A percentile compares a stretch with the other conserved stretches of the same genome.
These are phyloP conservation scores for Lactarius indigo DNA, from an alignment of 768 basidiomycete species.

Conservation along the genomic window DNA sequence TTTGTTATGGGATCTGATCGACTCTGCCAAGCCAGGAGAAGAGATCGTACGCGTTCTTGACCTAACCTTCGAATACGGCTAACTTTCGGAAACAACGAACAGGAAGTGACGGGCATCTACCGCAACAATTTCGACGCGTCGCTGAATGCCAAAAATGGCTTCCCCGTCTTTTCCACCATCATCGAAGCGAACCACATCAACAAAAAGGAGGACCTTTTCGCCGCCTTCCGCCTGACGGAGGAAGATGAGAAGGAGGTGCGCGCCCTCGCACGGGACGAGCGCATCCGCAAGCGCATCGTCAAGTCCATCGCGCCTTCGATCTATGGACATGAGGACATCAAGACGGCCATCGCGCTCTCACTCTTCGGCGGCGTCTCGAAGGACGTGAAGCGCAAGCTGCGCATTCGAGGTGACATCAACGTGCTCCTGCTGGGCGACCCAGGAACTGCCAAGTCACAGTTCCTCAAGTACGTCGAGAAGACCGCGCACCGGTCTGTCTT, in stretches of 20 bases:
- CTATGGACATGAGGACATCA: conserved; percentile 99
- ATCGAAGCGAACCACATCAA: conserved; percentile 98
- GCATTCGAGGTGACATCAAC: conserved; percentile 97
- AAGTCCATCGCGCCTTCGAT: conserved; percentile 99
- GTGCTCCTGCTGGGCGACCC: conserved; percentile 95
- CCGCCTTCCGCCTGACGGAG: conserved; percentile 95
- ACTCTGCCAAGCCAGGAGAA: conserved; percentile 97
- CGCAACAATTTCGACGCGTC: conserved; percentile 99
- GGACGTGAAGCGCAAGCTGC: conserved; percentile 94
- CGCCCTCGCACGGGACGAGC: conserved; percentile 80
- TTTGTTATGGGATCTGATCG: conserved; percentile 96
- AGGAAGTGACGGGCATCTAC: conserved; percentile 98
- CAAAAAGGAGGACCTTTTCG: conserved; percentile 98
- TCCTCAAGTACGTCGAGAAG: conserved; percentile 98
- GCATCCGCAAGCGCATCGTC: conserved; percentile 95
- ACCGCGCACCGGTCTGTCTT: conserved; percentile 97
- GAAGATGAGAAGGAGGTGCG: conserved; percentile 95
- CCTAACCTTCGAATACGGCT: background rate
- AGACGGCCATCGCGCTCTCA: conserved; percentile 92
- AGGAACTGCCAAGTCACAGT: conserved; percentile 98
- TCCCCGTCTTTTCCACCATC: conserved; percentile 98
- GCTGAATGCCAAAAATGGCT: conserved; percentile 97
- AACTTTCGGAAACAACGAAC: conserved; percentile 19
- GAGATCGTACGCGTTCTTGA: conserved; percentile 67
- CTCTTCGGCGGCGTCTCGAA: conserved; percentile 94